Evolutionary conservation across 495 filamentous ascomycete genomes (phyloP).

Genomic region (Neurospora sp.): DNA sequence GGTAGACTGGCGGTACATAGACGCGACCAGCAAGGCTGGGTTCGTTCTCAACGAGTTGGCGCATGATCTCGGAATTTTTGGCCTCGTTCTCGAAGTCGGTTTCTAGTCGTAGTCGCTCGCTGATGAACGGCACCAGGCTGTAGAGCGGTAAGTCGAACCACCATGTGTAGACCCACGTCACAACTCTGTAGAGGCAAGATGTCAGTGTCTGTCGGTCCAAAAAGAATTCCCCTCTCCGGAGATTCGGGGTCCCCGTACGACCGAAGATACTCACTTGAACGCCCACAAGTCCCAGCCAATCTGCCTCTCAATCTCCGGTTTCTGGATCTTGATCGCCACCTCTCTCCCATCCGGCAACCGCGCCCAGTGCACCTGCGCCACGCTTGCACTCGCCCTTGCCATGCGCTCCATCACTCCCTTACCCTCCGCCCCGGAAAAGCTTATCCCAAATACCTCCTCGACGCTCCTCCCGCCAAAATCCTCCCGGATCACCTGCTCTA

Average conservation of each 20-base stretch:
- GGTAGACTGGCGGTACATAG: conserved; percentile 78
- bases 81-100: conserved; percentile 94
- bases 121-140: conserved; percentile 78
- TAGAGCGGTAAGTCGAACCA: conserved; percentile 87
- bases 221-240: too few species aligned
- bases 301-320: conserved; percentile 82
- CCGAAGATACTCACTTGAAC: conserved; percentile 57
- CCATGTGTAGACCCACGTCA: conserved; percentile 64
- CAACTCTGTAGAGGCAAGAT: conserved; percentile 39
- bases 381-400: conserved; percentile 79
- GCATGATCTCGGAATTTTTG: conserved; percentile 77
- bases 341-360: conserved; percentile 71
- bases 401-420: conserved; percentile 79
- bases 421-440: conserved; percentile 53
- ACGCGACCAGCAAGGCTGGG: conserved; percentile 70
- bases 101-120: conserved; percentile 76
- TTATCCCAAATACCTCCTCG: conserved; percentile 85
- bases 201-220: background rate
- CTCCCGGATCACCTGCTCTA: conserved; percentile 75
- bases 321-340: conserved; percentile 94
- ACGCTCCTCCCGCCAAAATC: conserved; percentile 73
- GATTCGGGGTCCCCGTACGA: too few species aligned
- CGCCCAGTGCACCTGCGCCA: conserved; percentile 96
- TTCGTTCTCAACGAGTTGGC: conserved; percentile 63
- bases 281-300: conserved; percentile 90